Base-by-base conservation (phyloP, 2,329 filamentous ascomycete genomes). In the Hypomyces rosellus region DNA sequence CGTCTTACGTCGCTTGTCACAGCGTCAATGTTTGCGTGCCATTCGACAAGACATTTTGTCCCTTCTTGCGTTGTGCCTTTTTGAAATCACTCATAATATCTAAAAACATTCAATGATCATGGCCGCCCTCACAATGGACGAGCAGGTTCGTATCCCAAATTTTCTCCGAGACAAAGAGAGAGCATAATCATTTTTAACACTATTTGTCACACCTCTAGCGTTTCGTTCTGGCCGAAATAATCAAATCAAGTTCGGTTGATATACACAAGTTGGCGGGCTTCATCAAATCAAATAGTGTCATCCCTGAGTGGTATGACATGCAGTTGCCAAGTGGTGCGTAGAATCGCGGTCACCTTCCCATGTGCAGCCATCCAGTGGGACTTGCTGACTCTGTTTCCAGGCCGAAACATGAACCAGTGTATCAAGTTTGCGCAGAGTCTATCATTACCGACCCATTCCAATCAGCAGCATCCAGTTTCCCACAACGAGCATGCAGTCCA, bases 171-270 rank as follows among this genome's bases (percentile, higher is more conserved):
- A 30, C 20, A 33, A n/a, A 25, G 12, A 20, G 20, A 5, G 20
- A 20, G n/a, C 18, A 8, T 34, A n/a, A 16, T 2, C 8, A 25
- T 16, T 6, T 12, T 2, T 25, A 30, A 1, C 6, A 18, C 18
- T 49, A 16, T 18, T 18, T 38, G 39, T 40, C 22, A 30, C 15
- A 34, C 25, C 18, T 3, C 9, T 59, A 82, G 78, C 76, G 77
- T 55, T 80, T 80, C 60, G 67, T 81, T 53, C 70, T 82, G 50
- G 75, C 72, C 50, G 78, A 82, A 63, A 76, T 81, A 58, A 75
- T 82, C 64, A 82, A 81, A 58, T 70, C 70, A 53, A 81, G 77
- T 65, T 63, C 69, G 30, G 64, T 81, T 52, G 72, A 78, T 50
- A 61, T 78, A 20, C 61, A 67, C 11, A 63, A 62, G 15, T 63